These are phyloP conservation scores for Ceratocystis papillata DNA, from an alignment of 2,329 filamentous ascomycete species.

Conservation along the genomic window DNA sequence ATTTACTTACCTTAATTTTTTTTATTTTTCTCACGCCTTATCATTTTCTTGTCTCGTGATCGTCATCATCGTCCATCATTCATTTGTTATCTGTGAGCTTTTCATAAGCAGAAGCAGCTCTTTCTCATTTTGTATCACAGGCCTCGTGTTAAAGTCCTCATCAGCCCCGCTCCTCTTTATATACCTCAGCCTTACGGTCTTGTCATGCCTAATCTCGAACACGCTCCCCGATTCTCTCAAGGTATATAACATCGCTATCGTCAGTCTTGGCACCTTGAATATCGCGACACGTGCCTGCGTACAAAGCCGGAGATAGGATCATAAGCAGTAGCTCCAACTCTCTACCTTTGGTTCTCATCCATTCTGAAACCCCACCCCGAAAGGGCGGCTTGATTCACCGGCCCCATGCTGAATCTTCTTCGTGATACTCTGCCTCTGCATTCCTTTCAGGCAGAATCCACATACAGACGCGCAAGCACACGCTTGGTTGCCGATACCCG, in stretches of 20 bases:
- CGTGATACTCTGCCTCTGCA: constrained; percentile 1
- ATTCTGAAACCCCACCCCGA: neutral
- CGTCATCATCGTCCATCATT: neutral
- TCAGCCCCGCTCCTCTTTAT: too few species aligned
- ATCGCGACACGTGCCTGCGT: neutral
- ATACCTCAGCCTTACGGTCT: too few species aligned
- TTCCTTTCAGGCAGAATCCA: neutral
- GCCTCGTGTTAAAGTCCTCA: too few species aligned
- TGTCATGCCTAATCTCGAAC: too few species aligned
- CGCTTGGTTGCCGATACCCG: neutral
- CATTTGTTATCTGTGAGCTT: neutral
- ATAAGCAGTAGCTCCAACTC: neutral
- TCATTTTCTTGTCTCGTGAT: neutral
- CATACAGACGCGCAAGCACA: neutral
- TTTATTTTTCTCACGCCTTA: neutral
- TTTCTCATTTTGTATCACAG: neutral
- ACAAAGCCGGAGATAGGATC: neutral
- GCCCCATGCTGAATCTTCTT: neutral
- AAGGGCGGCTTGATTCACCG: constrained; percentile 12
- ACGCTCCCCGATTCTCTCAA: neutral
- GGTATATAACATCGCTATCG: neutral
- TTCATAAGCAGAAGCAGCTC: neutral
- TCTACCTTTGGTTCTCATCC: neutral
- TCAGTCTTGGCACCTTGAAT: neutral
- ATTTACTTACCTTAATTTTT: neutral